Percentiles rank a stretch among this genome's conserved stretches.
Conservation (phyloP, 495 filamentous ascomycete genomes). For the Cercophora newfieldiana region DNA sequence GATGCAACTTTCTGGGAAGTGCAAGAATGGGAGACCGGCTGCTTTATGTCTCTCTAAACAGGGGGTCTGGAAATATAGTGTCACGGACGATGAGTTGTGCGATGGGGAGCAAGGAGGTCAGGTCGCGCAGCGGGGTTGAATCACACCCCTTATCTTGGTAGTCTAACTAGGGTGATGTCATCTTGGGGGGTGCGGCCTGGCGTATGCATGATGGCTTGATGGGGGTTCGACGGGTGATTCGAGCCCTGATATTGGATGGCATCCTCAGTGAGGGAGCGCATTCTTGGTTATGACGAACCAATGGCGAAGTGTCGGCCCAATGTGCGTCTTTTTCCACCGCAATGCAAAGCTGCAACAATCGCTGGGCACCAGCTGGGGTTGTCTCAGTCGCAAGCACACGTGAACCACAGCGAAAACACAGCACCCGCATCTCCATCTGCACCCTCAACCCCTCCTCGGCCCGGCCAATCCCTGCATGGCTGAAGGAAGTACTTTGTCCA, state of each 20-base stretch:
- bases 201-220: not conserved
- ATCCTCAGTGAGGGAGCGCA: not conserved
- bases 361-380: too few relatives aligned
- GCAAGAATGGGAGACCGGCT: not conserved
- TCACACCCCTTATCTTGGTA: not conserved
- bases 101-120: not conserved
- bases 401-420: too few relatives aligned
- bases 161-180: not conserved
- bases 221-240: not conserved
- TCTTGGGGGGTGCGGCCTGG: not conserved
- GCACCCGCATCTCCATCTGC: too few relatives aligned
- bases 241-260: not conserved
- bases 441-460: too few relatives aligned
- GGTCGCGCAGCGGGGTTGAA: not conserved
- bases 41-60: not conserved
- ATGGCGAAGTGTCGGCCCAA: not conserved
- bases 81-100: not conserved
- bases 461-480: not conserved
- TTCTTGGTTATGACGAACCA: not conserved
- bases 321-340: not conserved
- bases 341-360: not conserved
- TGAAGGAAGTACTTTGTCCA: not conserved
- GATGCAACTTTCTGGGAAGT: not conserved
- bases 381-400: too few relatives aligned
- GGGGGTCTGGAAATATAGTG: not conserved